A percentile compares a stretch with the other conserved stretches of the same genome.
phyloP scores from a whole-genome alignment of 2,329 filamentous ascomycete genomes.

The Scytalidium sp. region DNA sequence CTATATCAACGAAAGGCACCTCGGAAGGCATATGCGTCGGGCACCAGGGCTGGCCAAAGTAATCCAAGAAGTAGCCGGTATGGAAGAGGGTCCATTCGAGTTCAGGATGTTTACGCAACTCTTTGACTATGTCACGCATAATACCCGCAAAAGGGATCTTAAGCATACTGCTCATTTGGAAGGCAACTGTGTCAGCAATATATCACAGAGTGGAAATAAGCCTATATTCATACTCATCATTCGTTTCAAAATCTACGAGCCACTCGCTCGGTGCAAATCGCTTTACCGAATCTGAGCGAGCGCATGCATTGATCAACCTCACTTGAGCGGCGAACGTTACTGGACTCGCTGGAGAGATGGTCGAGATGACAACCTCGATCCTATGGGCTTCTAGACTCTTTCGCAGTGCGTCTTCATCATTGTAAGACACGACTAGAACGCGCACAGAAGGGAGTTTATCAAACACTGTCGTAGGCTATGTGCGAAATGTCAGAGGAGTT shows the following conservation, averaged over 20 bases:
- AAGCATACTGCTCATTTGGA: no score
- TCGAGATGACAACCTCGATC: conserved; percentile 30
- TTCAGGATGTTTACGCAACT: no score
- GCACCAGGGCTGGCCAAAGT: conserved; percentile 36
- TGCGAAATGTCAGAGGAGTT: no score
- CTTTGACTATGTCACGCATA: no score
- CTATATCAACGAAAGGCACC: conserved; percentile 41
- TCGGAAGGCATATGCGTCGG: conserved; percentile 36
- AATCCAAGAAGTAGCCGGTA: conserved; percentile 44
- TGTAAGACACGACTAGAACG: no score
- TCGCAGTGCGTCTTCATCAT: no score
- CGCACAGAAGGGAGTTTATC: no score
- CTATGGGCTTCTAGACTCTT: conserved; percentile 10
- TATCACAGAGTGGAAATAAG: no score
- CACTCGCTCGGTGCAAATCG: conserved; percentile 37
- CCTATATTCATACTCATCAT: no score
- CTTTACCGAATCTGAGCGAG: conserved; percentile 23
- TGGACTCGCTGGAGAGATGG: conserved; percentile 28
- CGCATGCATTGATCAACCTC: conserved; percentile 30
- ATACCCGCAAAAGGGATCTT: no score
- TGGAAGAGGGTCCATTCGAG: conserved; percentile 37
- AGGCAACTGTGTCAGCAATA: no score
- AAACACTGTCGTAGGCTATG: no score
- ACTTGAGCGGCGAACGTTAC: conserved; percentile 31
- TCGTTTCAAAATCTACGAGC: conserved; percentile 32